A percentile compares a stretch with the other conserved stretches of the same genome.
phyloP scores from a whole-genome alignment of 2,329 filamentous ascomycete genomes.

The Nemania serpens region DNA sequence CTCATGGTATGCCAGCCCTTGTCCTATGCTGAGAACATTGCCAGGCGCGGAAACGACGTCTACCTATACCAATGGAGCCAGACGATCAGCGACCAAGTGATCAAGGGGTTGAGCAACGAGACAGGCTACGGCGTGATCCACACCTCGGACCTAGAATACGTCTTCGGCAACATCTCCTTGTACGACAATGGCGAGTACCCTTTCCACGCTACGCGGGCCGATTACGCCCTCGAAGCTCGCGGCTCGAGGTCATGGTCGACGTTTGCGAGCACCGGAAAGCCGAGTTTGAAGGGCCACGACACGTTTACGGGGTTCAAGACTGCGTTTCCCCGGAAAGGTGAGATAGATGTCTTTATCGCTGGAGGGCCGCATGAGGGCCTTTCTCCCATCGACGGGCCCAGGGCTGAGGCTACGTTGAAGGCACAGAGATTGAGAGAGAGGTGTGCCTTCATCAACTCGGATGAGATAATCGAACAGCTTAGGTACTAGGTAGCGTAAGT shows the following conservation, averaged over 20 bases:
- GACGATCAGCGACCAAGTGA: conserved; percentile 53
- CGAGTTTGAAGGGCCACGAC: conserved; percentile 38
- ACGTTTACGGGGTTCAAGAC: conserved; percentile 49
- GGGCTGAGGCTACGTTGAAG: conserved; percentile 43
- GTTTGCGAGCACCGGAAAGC: conserved; percentile 49
- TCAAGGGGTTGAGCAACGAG: conserved; percentile 41
- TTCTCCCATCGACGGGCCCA: conserved; percentile 45
- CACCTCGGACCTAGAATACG: conserved; percentile 58
- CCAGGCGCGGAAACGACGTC: conserved; percentile 45
- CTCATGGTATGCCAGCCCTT: conserved; percentile 29
- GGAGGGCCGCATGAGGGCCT: conserved; percentile 51
- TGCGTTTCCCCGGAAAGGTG: conserved; percentile 40
- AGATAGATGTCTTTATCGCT: conserved; percentile 47
- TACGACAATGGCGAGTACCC: conserved; percentile 47
- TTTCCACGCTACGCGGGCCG: conserved; percentile 45
- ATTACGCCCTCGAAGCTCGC: conserved; percentile 47
- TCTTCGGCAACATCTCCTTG: conserved; percentile 52
- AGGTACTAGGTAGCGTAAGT: conserved; percentile 14
- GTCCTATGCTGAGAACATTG: conserved; percentile 22
- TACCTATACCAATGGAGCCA: conserved; percentile 60
- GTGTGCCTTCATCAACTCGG: conserved; percentile 52
- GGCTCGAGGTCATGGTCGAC: conserved; percentile 54
- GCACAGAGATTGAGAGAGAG: conserved; percentile 51
- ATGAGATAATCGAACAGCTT: conserved; percentile 49
- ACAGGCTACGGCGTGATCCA: conserved; percentile 54